Percentiles rank a stretch among this genome's conserved stretches.
phyloP scores from a whole-genome alignment of 2,329 filamentous ascomycete species.

The Fusarium lyarnte region DNA sequence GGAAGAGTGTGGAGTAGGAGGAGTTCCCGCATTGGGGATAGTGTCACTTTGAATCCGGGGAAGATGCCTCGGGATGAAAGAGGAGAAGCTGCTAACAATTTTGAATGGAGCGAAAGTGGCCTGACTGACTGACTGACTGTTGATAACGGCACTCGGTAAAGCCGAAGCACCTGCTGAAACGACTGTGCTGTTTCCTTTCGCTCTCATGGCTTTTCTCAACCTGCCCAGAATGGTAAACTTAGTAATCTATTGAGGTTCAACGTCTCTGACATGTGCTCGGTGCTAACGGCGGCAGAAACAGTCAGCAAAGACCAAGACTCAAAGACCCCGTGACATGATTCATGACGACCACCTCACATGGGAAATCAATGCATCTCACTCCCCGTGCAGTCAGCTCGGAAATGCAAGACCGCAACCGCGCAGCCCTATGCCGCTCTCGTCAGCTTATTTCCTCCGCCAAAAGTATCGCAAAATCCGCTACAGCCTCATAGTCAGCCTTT shows the following conservation, averaged over 20 bases:
- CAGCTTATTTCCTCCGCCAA: not conserved
- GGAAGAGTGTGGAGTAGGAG: conserved; percentile 18
- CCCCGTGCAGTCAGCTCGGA: conserved; percentile 1
- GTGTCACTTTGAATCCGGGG: conserved; percentile 38
- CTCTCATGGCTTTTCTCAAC: not conserved
- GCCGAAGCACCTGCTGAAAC: not conserved
- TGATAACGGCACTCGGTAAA: not conserved
- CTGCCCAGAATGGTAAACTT: not conserved
- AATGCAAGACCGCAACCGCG: not conserved
- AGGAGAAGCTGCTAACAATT: conserved; percentile 10
- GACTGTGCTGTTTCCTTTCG: not conserved
- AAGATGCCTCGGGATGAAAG: conserved; percentile 41
- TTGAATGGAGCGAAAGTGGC: not conserved
- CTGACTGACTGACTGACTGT: not conserved
- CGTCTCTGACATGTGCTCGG: conserved; percentile 30
- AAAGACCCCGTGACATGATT: conserved; percentile 27
- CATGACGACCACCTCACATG: conserved; percentile 11
- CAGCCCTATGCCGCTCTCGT: not conserved
- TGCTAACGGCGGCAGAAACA: not conserved
- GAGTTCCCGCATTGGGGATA: conserved; percentile 24
- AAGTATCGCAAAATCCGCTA: not conserved
- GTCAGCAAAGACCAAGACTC: conserved; percentile 4
- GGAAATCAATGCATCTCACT: not conserved
- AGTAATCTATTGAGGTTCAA: not conserved
- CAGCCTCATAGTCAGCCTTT: not conserved